These are phyloP conservation scores for Asterochloris erici DNA, from an alignment of 139 green algal species.

Conservation along the genomic window DNA sequence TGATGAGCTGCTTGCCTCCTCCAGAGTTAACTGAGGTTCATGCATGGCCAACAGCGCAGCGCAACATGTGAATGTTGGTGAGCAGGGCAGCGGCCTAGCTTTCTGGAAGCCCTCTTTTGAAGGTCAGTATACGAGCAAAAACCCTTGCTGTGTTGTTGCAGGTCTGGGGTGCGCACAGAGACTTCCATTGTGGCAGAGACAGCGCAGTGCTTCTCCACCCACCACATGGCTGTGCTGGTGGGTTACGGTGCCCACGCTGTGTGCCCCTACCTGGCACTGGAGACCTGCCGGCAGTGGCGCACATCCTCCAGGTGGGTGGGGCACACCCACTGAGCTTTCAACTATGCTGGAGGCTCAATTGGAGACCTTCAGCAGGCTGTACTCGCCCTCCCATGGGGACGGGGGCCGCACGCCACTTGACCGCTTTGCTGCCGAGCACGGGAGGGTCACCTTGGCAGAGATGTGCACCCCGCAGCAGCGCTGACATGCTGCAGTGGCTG, in stretches of 20 bases:
- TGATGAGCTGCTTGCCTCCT: no score
- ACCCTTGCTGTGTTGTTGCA: not conserved
- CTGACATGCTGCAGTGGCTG: no score
- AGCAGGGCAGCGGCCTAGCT: no score
- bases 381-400: no score
- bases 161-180: slow-evolving; percentile 67
- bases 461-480: no score
- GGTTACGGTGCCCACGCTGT: slow-evolving; percentile 96
- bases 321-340: no score
- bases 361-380: no score
- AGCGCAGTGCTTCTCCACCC: slow-evolving; percentile 80
- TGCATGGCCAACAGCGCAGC: not conserved
- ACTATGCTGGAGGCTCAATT: no score
- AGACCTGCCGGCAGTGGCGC: slow-evolving; percentile 94
- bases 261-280: slow-evolving; percentile 95
- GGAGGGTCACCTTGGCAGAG: no score
- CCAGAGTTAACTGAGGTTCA: not conserved
- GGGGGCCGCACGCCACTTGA: no score
- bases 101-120: not conserved
- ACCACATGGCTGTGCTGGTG: slow-evolving; percentile 90
- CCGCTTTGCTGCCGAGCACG: no score
- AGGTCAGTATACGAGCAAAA: not conserved
- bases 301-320: slow-evolving; percentile 43
- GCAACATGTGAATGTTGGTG: no score
- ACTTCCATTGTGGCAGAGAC: slow-evolving; percentile 97